These are phyloP conservation scores for Ophiocordyceps camponoti-saundersi DNA, from an alignment of 2,329 filamentous ascomycete species.

Conservation along the genomic window DNA sequence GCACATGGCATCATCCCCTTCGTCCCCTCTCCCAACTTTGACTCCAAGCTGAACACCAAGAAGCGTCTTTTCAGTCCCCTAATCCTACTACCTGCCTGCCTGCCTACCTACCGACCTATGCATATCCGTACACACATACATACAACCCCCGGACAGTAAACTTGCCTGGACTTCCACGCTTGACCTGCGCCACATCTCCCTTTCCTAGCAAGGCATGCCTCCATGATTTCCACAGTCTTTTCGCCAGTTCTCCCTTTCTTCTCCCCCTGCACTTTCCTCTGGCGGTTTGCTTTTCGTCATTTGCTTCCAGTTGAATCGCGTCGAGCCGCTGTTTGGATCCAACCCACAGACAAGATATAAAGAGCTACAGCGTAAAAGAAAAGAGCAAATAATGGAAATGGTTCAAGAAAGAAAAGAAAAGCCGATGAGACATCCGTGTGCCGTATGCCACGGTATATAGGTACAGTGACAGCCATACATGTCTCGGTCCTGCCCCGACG, in stretches of 20 bases:
- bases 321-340: not conserved
- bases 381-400: constrained; percentile 1
- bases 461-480: constrained; percentile 1
- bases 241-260: not conserved
- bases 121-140: too few species aligned
- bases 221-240: not conserved
- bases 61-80: too few species aligned
- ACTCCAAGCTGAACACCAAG: too few species aligned
- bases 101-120: too few species aligned
- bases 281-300: too few species aligned
- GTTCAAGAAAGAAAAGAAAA: too few species aligned
- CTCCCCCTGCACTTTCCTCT: not conserved
- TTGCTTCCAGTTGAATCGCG: not conserved
- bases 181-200: not conserved
- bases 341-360: not conserved
- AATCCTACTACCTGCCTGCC: too few species aligned
- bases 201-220: not conserved
- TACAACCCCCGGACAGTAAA: too few species aligned
- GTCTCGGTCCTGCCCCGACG: not conserved
- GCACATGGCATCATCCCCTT: too few species aligned
- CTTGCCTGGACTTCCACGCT: too few species aligned
- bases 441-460: not conserved
- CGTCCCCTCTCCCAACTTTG: too few species aligned
- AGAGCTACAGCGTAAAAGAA: constrained; percentile 1
- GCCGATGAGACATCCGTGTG: constrained; percentile 1